phyloP scores from a whole-genome alignment of 331 rosid genomes.

The Rhamnella rubrinervis region DNA sequence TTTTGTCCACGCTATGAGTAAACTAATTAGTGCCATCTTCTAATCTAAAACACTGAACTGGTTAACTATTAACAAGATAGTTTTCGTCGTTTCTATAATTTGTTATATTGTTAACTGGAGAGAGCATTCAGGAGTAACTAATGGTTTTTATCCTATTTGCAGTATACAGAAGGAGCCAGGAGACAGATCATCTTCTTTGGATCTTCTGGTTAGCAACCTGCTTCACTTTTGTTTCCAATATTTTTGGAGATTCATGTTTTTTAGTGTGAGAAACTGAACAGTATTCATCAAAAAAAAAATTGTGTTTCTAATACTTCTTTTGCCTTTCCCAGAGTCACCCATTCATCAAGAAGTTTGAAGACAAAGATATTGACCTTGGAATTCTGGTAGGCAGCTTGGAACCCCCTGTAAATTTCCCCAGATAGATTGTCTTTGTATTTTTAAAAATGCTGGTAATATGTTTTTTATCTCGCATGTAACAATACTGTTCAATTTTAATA shows the following conservation, averaged over 20 bases:
- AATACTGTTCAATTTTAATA: conserved; percentile 22
- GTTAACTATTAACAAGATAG: too few species aligned
- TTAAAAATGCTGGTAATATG: conserved; percentile 35
- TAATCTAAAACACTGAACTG: too few species aligned
- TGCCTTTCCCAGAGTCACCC: conserved; percentile 74
- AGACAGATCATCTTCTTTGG: conserved; percentile 74
- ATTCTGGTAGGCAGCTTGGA: conserved; percentile 88
- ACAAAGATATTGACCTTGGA: conserved; percentile 86
- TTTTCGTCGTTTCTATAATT: too few species aligned
- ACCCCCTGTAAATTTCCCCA: conserved; percentile 80
- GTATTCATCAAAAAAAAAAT: not conserved
- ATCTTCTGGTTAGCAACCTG: conserved; percentile 75
- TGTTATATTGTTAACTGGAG: not conserved
- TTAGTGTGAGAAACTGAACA: not conserved
- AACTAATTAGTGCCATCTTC: too few species aligned
- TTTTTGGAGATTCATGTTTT: not conserved
- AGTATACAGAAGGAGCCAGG: conserved; percentile 86
- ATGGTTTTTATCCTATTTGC: conserved; percentile 37
- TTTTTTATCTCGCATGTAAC: conserved; percentile 26
- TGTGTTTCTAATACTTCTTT: conserved; percentile 19
- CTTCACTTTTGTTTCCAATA: not conserved
- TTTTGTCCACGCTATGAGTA: too few species aligned
- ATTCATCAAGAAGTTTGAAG: conserved; percentile 92
- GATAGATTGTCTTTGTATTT: conserved; percentile 34
- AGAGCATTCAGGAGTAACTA: not conserved